Evolutionary conservation across 176 grass and related monocot species (phyloP), one percentile per base, ranked within the genome.

Genomic region (Aegilops bicornis): DNA sequence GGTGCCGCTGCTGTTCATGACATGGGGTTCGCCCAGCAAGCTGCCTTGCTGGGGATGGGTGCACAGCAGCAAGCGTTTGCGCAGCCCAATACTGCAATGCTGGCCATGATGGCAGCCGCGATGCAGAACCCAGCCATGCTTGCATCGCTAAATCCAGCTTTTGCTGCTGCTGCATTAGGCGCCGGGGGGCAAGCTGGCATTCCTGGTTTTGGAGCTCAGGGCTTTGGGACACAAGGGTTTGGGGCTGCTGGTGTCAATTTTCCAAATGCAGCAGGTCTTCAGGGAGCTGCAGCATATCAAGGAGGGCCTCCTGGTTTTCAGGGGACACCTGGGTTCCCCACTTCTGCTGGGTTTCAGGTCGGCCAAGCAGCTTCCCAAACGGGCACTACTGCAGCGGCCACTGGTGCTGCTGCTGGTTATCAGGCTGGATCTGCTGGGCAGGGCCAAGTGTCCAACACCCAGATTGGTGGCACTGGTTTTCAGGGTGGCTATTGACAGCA

Each of bases 91-190:
- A 89, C 92, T n/a, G 95, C 97, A 82, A 85, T 92, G 81, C 89
- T 99, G 37, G 90, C 97, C 16, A 94, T 99, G 90, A 88, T 99
- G 82, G 92, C 95, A 39, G 92, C 97, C 0, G 94, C 97, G 12
- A 92, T 93, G 92, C 97, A 99, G 68, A 99, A 99, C 87, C 92
- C 92, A 24, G 89, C 92, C 77, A 90, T 96, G 94, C 83, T 96
- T 19, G 94, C 94, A 59, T 84, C 96, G 8, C 84, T 96, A 78
- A 98, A 96, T 77, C 97, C 97, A 10, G 91, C 95, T 54, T 92
- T 98, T 81, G 93, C 90, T 29, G 92, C 97, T 79, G 92, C 97
- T 79, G 93, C 96, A 68, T 84, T 94, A n/a, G 88, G 94, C 56
- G 90, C 89, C 17, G 90, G 90, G 52, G 85, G 78, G 0, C 97